A percentile compares a stretch with the other conserved stretches of the same genome.
Conservation (phyloP, 148 eudicot genomes). For the Fagopyrum homotropicum region DNA sequence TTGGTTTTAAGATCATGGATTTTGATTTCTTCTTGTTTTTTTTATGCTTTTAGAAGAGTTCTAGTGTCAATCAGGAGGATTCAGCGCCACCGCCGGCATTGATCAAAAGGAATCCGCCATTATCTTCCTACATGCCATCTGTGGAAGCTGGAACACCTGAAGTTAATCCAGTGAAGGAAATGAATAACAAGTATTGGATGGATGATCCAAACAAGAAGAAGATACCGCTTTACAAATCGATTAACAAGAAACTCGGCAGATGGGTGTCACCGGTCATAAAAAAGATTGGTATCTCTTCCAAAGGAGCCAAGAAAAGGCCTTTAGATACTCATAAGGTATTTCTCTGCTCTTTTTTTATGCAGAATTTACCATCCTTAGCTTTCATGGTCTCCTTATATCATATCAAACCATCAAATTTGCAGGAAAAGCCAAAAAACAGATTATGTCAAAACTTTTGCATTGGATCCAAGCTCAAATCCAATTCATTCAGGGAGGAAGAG, state of each 20-base stretch:
- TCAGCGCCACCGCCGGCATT: conserved; percentile 16
- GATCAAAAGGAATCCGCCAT: conserved; percentile 45
- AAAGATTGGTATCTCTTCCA: conserved; percentile 2
- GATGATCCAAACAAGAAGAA: conserved; percentile 31
- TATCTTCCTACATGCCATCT: conserved; percentile 40
- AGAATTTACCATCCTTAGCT: background rate
- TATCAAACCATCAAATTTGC: conserved; percentile 18
- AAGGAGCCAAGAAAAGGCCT: background rate
- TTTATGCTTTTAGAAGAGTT: conserved; percentile 18
- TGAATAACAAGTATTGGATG: conserved; percentile 21
- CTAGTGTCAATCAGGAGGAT: conserved; percentile 20
- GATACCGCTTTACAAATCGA: background rate
- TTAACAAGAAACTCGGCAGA: conserved; percentile 8
- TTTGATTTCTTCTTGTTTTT: background rate
- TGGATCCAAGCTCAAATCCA: conserved; percentile 62
- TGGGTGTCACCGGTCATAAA: conserved; percentile 7
- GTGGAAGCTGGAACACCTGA: conserved; percentile 28
- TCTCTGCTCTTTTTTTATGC: background rate
- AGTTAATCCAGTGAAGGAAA: conserved; percentile 40
- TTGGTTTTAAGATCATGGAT: background rate
- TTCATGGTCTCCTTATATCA: background rate
- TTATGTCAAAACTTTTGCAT: conserved; percentile 71
- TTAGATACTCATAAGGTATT: conserved; percentile 11
- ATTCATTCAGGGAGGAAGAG: conserved; percentile 46
- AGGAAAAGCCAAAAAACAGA: conserved; percentile 75